These are phyloP conservation scores for Globisporangium mamillatum DNA, from an alignment of 352 stramenopile genomes.

Conservation along the genomic window DNA sequence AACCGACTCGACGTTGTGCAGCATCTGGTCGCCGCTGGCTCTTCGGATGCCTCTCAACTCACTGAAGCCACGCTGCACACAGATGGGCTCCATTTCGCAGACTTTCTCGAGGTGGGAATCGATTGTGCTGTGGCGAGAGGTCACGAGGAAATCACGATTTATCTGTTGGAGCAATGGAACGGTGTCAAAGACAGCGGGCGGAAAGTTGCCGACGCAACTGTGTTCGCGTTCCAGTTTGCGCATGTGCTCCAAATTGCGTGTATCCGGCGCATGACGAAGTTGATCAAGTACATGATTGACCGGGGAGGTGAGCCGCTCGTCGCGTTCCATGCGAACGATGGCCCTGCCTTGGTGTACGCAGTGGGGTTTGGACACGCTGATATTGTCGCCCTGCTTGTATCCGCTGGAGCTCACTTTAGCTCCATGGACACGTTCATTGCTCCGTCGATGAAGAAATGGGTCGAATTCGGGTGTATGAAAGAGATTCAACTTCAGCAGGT, in stretches of 20 bases:
- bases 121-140: conserved; percentile 55
- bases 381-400: conserved; percentile 29
- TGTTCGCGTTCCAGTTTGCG: conserved; percentile 72
- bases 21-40: conserved; percentile 22
- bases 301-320: conserved; percentile 55
- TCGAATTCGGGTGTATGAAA: conserved; percentile 43
- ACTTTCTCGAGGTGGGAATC: conserved; percentile 63
- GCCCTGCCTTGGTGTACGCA: conserved; percentile 53
- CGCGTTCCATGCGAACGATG: conserved; percentile 60
- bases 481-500: conserved; percentile 25
- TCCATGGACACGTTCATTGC: conserved; percentile 45
- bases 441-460: conserved; percentile 63
- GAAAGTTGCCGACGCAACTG: conserved; percentile 26
- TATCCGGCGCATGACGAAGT: conserved; percentile 37
- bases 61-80: conserved; percentile 19
- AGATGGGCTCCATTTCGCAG: conserved; percentile 33
- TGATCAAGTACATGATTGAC: conserved; percentile 52
- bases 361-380: conserved; percentile 57
- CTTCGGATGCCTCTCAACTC: not conserved
- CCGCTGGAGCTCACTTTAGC: conserved; percentile 48
- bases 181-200: conserved; percentile 37
- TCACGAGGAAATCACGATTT: conserved; percentile 60
- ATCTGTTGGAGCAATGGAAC: conserved; percentile 50
- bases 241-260: conserved; percentile 60
- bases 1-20: conserved; percentile 56